These are phyloP conservation scores for Kalanchoe fedtschenkoi DNA, from an alignment of 164 flowering plant genomes.

Conservation along the genomic window DNA sequence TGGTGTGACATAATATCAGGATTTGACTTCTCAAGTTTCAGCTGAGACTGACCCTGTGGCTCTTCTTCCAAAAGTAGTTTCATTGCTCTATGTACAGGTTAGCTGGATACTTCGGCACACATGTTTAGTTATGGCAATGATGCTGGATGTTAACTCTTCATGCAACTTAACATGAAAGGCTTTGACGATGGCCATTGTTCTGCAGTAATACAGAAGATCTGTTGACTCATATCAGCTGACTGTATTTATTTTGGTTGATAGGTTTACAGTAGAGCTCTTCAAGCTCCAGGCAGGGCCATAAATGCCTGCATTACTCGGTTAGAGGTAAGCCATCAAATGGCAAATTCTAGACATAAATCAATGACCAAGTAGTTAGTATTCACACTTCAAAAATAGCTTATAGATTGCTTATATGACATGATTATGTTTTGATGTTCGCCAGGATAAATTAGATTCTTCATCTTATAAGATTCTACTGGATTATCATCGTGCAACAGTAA, in stretches of 20 bases:
- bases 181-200: too few species aligned
- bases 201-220: too few species aligned
- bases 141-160: too few species aligned
- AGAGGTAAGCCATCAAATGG: neutral
- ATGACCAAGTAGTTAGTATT: too few species aligned
- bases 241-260: neutral
- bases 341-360: neutral
- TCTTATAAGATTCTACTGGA: neutral
- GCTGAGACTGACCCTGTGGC: conserved; percentile 73
- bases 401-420: neutral
- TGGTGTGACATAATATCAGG: conserved; percentile 28
- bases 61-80: conserved; percentile 85
- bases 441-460: neutral
- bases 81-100: conserved; percentile 84
- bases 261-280: conserved; percentile 1
- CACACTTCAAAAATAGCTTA: too few species aligned
- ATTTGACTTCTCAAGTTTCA: conserved; percentile 71
- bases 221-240: too few species aligned
- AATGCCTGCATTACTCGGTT: neutral
- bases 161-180: too few species aligned
- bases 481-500: neutral
- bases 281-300: neutral
- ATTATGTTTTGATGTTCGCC: neutral
- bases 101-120: too few species aligned
- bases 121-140: too few species aligned